Conservation (phyloP, 2,329 filamentous ascomycete species). For the Colletotrichum cuscutae region DNA sequence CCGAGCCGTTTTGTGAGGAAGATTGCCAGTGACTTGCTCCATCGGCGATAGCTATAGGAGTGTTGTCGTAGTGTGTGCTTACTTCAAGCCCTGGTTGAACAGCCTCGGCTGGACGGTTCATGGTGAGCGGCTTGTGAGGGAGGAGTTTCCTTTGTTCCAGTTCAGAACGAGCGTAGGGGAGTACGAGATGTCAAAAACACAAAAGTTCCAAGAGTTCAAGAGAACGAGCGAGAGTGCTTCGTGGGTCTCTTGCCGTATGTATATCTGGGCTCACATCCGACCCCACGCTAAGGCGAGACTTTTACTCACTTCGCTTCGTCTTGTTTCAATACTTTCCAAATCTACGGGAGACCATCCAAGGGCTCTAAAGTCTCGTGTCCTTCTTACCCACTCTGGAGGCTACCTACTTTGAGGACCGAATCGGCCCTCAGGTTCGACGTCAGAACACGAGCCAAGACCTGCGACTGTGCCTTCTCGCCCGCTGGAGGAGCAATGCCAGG, state of each 20-base stretch:
- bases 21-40: neutral
- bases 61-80: neutral
- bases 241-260: neutral
- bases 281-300: neutral
- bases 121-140: neutral
- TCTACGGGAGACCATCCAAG: neutral
- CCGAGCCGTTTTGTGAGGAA: neutral
- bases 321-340: neutral
- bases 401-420: neutral
- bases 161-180: too few relatives aligned
- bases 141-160: too few relatives aligned
- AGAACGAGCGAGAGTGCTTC: neutral
- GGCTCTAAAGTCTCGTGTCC: neutral
- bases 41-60: neutral
- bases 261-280: neutral
- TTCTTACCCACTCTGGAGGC: neutral
- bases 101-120: neutral
- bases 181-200: neutral
- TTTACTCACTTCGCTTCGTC: neutral
- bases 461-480: neutral
- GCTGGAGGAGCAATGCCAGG: neutral
- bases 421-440: neutral
- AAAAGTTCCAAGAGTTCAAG: neutral
- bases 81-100: slow-evolving; percentile 9
- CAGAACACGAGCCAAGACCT: neutral